phyloP scores from a whole-genome alignment of 345 rosid genomes.

The Heritiera littoralis region DNA sequence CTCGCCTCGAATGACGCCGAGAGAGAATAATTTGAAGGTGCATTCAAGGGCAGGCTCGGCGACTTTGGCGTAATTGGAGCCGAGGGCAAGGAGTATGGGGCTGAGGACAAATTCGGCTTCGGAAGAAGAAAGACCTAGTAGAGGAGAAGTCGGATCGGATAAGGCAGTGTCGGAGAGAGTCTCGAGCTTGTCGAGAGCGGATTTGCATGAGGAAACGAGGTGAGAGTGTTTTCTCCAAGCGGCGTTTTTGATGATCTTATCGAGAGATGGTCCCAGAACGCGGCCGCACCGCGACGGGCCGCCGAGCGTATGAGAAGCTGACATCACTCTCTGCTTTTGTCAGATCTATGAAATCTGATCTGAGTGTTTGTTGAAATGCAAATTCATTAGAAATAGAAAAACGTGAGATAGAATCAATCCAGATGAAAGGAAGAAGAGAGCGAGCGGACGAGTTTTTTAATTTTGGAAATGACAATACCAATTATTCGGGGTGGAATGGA shows the following conservation, averaged over 20 bases:
- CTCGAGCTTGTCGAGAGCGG: constrained; percentile 77
- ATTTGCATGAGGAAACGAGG: constrained; percentile 80
- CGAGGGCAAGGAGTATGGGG: constrained; percentile 72
- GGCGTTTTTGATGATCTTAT: constrained; percentile 86
- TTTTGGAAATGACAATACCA: neutral
- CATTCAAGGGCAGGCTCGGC: constrained; percentile 85
- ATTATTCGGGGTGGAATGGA: neutral
- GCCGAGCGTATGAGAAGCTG: constrained; percentile 70
- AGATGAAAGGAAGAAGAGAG: neutral
- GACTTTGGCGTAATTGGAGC: constrained; percentile 66
- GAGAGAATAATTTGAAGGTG: constrained; percentile 69
- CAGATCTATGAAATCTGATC: constrained; percentile 4
- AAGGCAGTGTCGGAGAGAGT: constrained; percentile 44
- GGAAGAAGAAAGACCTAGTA: constrained; percentile 57
- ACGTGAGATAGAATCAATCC: neutral
- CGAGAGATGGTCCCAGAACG: constrained; percentile 69
- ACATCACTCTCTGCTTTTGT: constrained; percentile 33
- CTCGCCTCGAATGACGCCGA: constrained; percentile 66
- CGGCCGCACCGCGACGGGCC: constrained; percentile 80
- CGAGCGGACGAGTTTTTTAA: neutral
- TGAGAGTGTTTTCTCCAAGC: constrained; percentile 94
- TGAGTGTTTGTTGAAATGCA: constrained; percentile 1
- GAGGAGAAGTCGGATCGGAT: constrained; percentile 47
- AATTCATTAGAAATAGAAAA: constrained; percentile 3
- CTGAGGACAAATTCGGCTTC: constrained; percentile 62